Conservation (phyloP, 2,329 filamentous ascomycete genomes). For the Epichloe hybrida region DNA sequence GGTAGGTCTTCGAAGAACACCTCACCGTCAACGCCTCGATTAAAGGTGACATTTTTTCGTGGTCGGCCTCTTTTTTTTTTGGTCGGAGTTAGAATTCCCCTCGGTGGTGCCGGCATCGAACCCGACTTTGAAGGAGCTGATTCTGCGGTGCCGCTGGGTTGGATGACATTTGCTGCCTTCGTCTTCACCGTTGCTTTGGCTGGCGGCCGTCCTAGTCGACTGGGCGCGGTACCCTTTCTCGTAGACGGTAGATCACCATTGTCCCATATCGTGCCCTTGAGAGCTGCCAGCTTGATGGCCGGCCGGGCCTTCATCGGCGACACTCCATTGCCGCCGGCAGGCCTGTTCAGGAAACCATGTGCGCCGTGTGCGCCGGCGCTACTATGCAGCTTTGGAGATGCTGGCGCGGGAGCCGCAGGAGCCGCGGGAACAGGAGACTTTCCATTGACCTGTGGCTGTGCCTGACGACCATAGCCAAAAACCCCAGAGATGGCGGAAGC, state of each 20-base stretch:
- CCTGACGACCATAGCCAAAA: slow-evolving; percentile 12
- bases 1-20: slow-evolving; percentile 40
- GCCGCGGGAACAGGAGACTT: background rate
- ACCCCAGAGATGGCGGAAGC: slow-evolving; percentile 18
- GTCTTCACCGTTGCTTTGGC: background rate
- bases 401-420: background rate
- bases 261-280: slow-evolving; percentile 26
- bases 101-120: slow-evolving; percentile 27
- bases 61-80: slow-evolving; percentile 25
- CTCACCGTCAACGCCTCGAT: slow-evolving; percentile 25
- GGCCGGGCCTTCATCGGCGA: slow-evolving; percentile 9
- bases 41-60: slow-evolving; percentile 44
- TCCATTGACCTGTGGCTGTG: slow-evolving; percentile 6
- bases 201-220: background rate
- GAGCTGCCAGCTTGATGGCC: slow-evolving; percentile 23
- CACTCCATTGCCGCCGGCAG: slow-evolving; percentile 2
- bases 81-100: slow-evolving; percentile 42
- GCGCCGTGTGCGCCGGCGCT: background rate
- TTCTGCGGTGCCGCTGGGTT: background rate
- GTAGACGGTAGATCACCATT: slow-evolving; percentile 12
- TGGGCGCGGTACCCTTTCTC: slow-evolving; percentile 9
- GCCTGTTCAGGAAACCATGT: slow-evolving; percentile 1
- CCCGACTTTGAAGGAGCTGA: slow-evolving; percentile 1
- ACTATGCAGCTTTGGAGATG: background rate
- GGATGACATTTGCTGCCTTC: background rate